Percentiles rank a stretch among this genome's conserved stretches.
These are phyloP conservation scores for Globisporangium cystogenes DNA, from an alignment of 352 stramenopile genomes.

Conservation along the genomic window DNA sequence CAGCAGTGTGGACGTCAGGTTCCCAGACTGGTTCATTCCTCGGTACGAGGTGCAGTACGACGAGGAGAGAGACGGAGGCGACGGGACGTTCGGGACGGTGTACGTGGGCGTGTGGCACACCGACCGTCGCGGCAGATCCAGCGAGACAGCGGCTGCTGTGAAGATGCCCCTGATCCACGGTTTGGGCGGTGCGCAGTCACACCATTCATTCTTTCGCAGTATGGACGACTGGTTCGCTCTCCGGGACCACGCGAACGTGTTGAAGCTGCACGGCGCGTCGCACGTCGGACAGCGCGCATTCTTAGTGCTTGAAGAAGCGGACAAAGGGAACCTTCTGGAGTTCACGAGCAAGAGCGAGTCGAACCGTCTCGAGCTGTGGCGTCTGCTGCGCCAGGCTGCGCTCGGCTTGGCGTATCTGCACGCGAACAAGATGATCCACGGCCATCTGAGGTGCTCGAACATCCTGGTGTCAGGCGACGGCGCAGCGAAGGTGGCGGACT, in stretches of 20 bases:
- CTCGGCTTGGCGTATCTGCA: constrained; percentile 73
- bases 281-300: constrained; percentile 32
- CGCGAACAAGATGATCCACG: constrained; percentile 54
- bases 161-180: neutral
- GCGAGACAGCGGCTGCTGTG: constrained; percentile 1
- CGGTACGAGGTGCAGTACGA: constrained; percentile 28
- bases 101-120: neutral
- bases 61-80: neutral
- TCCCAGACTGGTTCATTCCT: too few relatives aligned
- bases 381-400: constrained; percentile 20
- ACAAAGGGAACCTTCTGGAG: constrained; percentile 18
- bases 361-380: constrained; percentile 73
- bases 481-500: constrained; percentile 32
- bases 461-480: constrained; percentile 49
- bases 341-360: constrained; percentile 59
- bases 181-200: neutral
- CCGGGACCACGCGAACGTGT: constrained; percentile 13
- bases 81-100: constrained; percentile 1
- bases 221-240: constrained; percentile 24
- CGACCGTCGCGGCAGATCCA: neutral
- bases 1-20: too few relatives aligned
- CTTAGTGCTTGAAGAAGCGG: constrained; percentile 32
- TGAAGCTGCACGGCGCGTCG: constrained; percentile 41
- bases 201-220: constrained; percentile 27
- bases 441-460: constrained; percentile 87